Base-by-base conservation (phyloP, 2,329 filamentous ascomycete species). In the Xylaria sp. region DNA sequence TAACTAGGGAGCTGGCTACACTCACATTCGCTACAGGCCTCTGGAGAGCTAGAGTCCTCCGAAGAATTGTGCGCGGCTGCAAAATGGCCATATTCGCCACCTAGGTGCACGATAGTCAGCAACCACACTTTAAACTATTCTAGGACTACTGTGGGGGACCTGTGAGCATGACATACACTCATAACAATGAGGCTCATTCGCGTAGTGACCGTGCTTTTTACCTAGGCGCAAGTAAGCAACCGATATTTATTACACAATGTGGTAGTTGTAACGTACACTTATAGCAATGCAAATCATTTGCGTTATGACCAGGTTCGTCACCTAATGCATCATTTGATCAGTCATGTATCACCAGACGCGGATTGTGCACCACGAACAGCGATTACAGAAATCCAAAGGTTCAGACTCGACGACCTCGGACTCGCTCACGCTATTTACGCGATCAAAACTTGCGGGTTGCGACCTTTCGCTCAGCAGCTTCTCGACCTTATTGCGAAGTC, bases 401-500 rank as follows among this genome's bases (percentile, higher is more conserved):
- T 3, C 11, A 26, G 5, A 6, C 44, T 28, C 28, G 13, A 7
- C 11, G 6, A 28, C 38, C 44, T 6, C 10, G 6, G 28, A 44
- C 13, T 15, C n/a, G 9, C 20, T 9, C 10, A 20, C 31, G 10
- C 11, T 38, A 15, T 33, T 15, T 9, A 26, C n/a, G 49, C 26
- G 49, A 53, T n/a, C 4, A 53, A 53, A 53, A 33, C 15, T 28
- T n/a, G n/a, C 15, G 10, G 26, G 40, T n/a, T 46, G 17, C 13
- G 26, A 11, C 23, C 23, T 59, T 42, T 46, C 3, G 56, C 38
- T 31, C 3, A 48, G 40, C 11, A 48, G 51, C 11, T 36, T 33
- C 23, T 57, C 60, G 20, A 63, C 36, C 36, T 20, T 11, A 6
- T 13, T 13, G 17, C 57, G 67, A 13, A 70, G 64, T 20, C 71